These are phyloP conservation scores for Botrytis fragariae DNA, from an alignment of 2,329 filamentous ascomycete species.

Conservation along the genomic window DNA sequence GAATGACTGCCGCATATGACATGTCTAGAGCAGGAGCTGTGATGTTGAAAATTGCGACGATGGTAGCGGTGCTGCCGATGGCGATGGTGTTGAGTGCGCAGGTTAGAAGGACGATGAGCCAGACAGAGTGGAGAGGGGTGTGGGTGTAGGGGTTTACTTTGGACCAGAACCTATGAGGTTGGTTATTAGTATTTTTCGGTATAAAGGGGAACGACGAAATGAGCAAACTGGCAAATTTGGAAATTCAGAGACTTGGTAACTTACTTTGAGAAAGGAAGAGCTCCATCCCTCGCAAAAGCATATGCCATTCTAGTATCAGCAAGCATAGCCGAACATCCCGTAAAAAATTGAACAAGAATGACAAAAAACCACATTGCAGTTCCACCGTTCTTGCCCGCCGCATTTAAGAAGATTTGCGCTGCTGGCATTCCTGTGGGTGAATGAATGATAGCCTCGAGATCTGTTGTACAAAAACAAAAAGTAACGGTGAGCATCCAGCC, in stretches of 20 bases:
- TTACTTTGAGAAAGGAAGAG: conserved; percentile 58
- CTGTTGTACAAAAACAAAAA: conserved; percentile 60
- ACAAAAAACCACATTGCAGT: conserved; percentile 61
- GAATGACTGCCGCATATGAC: conserved; percentile 60
- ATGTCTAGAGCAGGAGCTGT: conserved; percentile 52
- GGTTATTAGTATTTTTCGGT: not conserved
- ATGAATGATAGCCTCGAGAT: conserved; percentile 54
- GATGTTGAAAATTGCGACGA: conserved; percentile 52
- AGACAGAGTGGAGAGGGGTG: conserved; percentile 62
- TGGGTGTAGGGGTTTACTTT: conserved; percentile 52
- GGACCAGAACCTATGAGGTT: conserved; percentile 46
- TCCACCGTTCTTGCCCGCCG: conserved; percentile 54
- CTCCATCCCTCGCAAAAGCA: conserved; percentile 58
- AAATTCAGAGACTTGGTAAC: not conserved
- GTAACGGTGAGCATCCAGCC: conserved; percentile 64
- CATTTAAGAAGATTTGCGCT: conserved; percentile 59
- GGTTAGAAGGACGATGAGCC: conserved; percentile 61
- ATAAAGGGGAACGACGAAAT: not conserved
- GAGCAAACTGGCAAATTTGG: not conserved
- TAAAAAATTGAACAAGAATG: conserved; percentile 64
- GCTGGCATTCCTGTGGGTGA: conserved; percentile 60
- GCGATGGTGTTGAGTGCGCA: conserved; percentile 50
- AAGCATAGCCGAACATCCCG: conserved; percentile 60
- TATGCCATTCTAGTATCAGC: conserved; percentile 62
- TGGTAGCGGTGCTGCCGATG: conserved; percentile 50